Percentiles rank a stretch among this genome's conserved stretches.
These are phyloP conservation scores for Phalaenopsis equestris DNA, from an alignment of 106 monocot genomes.

Conservation along the genomic window DNA sequence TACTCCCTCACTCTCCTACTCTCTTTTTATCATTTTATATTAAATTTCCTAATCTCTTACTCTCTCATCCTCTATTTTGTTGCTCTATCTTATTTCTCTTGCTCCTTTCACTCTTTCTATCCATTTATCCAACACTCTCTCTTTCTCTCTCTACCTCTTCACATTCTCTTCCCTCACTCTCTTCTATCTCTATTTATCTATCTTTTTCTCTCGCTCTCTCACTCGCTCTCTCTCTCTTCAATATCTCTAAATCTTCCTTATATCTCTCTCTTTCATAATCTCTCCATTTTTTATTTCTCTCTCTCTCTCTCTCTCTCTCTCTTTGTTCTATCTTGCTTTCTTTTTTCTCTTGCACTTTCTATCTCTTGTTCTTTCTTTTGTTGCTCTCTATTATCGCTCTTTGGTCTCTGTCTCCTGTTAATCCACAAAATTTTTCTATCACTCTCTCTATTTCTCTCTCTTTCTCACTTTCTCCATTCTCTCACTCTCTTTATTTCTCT, in stretches of 20 bases:
- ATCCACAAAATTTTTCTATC: too few species aligned
- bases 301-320: background rate
- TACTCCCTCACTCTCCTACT: too few species aligned
- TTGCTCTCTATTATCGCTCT: too few species aligned
- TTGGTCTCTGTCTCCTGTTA: too few species aligned
- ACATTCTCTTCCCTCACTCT: background rate
- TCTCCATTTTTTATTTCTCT: background rate
- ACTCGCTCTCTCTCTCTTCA: too few species aligned
- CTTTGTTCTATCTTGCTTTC: background rate
- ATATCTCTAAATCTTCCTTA: background rate
- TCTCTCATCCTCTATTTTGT: background rate
- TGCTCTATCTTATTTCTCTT: background rate
- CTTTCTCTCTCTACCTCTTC: background rate
- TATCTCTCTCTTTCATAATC: background rate
- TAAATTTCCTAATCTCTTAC: background rate
- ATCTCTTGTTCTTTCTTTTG: too few species aligned
- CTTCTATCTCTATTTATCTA: too few species aligned
- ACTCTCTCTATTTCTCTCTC: background rate
- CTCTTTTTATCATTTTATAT: too few species aligned
- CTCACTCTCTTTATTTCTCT: background rate
- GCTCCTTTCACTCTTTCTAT: too few species aligned
- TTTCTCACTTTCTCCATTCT: background rate
- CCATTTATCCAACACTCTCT: background rate
- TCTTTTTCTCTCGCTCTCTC: too few species aligned
- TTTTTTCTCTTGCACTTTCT: background rate